These are phyloP conservation scores for Phlyctochytrium planicorne DNA, from an alignment of 192 early-diverging fungal species.

Conservation along the genomic window DNA sequence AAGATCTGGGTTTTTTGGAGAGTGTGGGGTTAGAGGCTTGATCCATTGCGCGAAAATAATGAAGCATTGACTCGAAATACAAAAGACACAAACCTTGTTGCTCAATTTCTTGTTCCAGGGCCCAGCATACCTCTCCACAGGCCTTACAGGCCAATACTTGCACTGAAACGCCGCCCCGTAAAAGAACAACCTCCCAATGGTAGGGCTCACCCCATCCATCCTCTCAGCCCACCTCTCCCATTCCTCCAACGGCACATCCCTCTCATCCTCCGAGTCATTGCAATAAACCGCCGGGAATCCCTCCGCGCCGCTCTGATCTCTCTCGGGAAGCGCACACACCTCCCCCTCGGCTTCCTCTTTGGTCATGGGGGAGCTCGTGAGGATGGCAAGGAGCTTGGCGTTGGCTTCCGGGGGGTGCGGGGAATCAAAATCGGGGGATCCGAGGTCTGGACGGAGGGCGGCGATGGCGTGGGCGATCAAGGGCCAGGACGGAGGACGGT, in stretches of 20 bases:
- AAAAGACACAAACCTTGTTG: constrained; percentile 14
- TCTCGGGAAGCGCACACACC: constrained; percentile 1
- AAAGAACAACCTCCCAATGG: neutral
- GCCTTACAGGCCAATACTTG: constrained; percentile 33
- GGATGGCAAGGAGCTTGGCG: neutral
- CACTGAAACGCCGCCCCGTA: constrained; percentile 7
- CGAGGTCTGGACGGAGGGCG: neutral
- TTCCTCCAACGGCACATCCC: constrained; percentile 3
- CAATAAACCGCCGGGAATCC: constrained; percentile 12
- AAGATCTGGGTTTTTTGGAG: constrained; percentile 9
- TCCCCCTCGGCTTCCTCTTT: neutral
- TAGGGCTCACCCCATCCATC: constrained; percentile 1
- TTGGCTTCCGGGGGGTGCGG: neutral
- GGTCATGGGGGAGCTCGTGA: neutral
- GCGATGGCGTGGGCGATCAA: constrained; percentile 4
- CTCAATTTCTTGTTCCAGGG: constrained; percentile 44
- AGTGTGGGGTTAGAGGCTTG: neutral
- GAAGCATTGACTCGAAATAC: neutral
- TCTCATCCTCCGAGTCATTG: neutral
- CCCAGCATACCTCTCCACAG: constrained; percentile 39
- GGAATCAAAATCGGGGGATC: neutral
- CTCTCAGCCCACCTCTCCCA: neutral
- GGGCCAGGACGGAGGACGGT: constrained; percentile 7
- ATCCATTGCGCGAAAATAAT: neutral
- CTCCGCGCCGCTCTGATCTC: neutral